Evolutionary conservation across 805 yeast genomes (phyloP).

Genomic region (Citeromyces matritensis): DNA sequence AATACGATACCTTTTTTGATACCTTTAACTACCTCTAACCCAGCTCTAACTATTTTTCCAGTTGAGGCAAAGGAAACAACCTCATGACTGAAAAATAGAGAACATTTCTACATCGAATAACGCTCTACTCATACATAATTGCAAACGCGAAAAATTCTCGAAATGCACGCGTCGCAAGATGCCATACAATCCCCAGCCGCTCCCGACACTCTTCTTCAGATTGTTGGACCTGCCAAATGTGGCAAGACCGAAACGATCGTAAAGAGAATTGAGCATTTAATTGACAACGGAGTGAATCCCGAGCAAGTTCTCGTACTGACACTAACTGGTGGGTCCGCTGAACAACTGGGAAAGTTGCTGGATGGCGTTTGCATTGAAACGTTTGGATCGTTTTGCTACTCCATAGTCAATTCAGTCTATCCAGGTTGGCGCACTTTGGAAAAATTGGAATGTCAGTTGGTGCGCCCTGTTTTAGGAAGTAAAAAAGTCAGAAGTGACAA

Average conservation of each 20-base stretch:
- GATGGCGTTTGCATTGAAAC: conserved; percentile 15
- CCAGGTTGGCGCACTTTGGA: conserved; percentile 26
- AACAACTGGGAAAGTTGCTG: conserved; percentile 19
- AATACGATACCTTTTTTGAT: too few relatives aligned
- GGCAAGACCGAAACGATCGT: conserved; percentile 56
- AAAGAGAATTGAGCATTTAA: conserved; percentile 31
- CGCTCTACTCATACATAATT: too few relatives aligned
- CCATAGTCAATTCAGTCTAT: conserved; percentile 13
- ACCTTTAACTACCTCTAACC: too few relatives aligned
- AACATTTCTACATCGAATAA: too few relatives aligned
- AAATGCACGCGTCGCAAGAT: too few relatives aligned
- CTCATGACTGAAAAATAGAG: too few relatives aligned
- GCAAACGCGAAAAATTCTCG: too few relatives aligned
- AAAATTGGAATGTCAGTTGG: background rate
- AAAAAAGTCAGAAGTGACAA: background rate
- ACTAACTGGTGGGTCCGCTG: conserved; percentile 57
- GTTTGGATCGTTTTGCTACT: conserved; percentile 36
- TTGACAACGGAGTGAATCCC: conserved; percentile 26
- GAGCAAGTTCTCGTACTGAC: conserved; percentile 45
- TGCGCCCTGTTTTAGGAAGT: background rate
- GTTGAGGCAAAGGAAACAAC: too few relatives aligned
- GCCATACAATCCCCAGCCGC: conserved; percentile 24
- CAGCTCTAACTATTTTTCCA: too few relatives aligned
- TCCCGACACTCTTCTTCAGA: conserved; percentile 25
- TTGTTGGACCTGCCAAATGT: conserved; percentile 62